phyloP scores from a whole-genome alignment of 2,329 filamentous ascomycete genomes.

The Myriangium duriaei region DNA sequence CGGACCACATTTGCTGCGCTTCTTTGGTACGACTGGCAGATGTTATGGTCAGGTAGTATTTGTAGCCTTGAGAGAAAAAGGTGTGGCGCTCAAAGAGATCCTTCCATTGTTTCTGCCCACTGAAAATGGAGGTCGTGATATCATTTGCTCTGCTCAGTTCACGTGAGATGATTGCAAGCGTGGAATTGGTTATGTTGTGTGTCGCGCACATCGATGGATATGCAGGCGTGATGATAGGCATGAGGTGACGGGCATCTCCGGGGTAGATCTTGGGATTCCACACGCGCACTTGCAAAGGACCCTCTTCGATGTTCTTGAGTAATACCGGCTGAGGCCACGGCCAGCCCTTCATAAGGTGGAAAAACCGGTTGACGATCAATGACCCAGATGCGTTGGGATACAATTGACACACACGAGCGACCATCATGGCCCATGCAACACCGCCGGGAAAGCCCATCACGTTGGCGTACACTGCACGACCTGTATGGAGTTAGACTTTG shows the following conservation, averaged over 20 bases:
- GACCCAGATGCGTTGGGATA: constrained; percentile 87
- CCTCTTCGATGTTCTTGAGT: constrained; percentile 75
- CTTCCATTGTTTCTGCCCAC: constrained; percentile 67
- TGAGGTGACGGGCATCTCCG: constrained; percentile 72
- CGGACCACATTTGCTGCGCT: constrained; percentile 75
- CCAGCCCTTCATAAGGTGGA: constrained; percentile 82
- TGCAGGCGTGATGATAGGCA: constrained; percentile 96
- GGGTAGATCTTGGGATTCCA: constrained; percentile 90
- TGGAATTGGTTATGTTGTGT: constrained; percentile 82
- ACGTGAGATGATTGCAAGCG: constrained; percentile 67
- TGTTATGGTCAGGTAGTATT: constrained; percentile 87
- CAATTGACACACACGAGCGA: constrained; percentile 87
- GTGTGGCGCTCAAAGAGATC: constrained; percentile 80
- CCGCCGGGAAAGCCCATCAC: constrained; percentile 94
- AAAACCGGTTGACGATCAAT: constrained; percentile 86
- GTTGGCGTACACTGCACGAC: constrained; percentile 85
- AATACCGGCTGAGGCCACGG: constrained; percentile 89
- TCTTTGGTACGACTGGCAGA: constrained; percentile 74
- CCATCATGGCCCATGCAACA: constrained; percentile 96
- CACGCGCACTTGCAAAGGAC: constrained; percentile 66
- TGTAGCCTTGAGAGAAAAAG: constrained; percentile 88
- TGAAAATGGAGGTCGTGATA: constrained; percentile 68
- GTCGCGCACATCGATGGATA: constrained; percentile 98
- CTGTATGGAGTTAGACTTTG: no score
- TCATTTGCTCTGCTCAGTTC: constrained; percentile 69